Evolutionary conservation across 2,329 filamentous ascomycete species (phyloP).

Genomic region (Pseudopyrenochaeta lycopersici): DNA sequence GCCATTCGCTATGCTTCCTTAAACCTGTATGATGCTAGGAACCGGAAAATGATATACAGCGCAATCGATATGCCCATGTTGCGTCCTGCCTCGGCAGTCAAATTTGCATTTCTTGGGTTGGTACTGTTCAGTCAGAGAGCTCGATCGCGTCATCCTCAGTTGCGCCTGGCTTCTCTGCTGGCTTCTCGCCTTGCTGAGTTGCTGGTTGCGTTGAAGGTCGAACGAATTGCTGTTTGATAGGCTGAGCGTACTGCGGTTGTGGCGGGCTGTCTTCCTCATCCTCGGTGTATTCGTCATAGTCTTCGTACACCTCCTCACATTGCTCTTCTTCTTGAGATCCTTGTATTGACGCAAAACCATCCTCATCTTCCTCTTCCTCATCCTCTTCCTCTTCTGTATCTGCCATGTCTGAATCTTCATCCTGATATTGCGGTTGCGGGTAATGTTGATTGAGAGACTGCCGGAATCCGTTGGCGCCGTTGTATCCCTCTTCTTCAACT

Average conservation of each 20-base stretch:
- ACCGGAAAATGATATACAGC: background rate
- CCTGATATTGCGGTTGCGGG: slow-evolving; percentile 5
- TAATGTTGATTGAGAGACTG: slow-evolving; percentile 1
- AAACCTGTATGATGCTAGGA: background rate
- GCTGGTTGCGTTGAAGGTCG: background rate
- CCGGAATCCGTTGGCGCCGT: slow-evolving; percentile 6
- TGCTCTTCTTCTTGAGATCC: background rate
- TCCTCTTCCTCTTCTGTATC: slow-evolving; percentile 16
- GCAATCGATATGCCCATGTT: too few relatives aligned
- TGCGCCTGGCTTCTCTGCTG: slow-evolving; percentile 21
- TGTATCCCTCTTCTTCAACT: slow-evolving; percentile 9
- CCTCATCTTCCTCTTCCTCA: slow-evolving; percentile 15
- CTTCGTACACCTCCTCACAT: slow-evolving; percentile 15
- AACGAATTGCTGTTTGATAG: background rate
- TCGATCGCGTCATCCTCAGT: slow-evolving; percentile 48
- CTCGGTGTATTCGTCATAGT: slow-evolving; percentile 1
- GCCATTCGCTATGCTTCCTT: background rate
- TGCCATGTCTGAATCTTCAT: slow-evolving; percentile 21
- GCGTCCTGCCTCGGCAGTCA: too few relatives aligned
- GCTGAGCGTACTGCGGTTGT: slow-evolving; percentile 6
- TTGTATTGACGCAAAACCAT: background rate
- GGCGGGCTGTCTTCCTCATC: slow-evolving; percentile 12
- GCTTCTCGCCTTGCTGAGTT: slow-evolving; percentile 1
- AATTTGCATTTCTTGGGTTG: background rate
- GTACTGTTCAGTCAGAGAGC: slow-evolving; percentile 36